Evolutionary conservation across 2,329 filamentous ascomycete genomes (phyloP).

Genomic region (Thielaviopsis ethacetica): DNA sequence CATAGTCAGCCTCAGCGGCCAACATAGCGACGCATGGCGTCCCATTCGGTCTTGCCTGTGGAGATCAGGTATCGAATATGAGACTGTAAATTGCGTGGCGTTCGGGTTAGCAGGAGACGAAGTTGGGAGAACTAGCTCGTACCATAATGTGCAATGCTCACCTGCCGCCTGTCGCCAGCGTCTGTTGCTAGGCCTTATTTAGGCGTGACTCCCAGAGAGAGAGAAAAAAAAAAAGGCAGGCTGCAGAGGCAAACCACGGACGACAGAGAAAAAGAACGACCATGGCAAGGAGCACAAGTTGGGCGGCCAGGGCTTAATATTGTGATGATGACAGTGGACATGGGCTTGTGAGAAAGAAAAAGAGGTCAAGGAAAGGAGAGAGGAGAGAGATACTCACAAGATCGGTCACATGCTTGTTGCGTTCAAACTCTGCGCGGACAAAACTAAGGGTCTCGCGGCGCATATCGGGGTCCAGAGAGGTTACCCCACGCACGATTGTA

Average conservation of each 20-base stretch:
- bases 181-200: too few relatives aligned
- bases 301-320: background rate
- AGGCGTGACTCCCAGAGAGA: background rate
- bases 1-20: conserved; percentile 18
- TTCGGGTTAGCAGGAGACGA: background rate
- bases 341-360: background rate
- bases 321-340: background rate
- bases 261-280: background rate
- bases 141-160: too few relatives aligned
- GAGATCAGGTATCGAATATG: conserved; percentile 48
- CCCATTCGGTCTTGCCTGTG: conserved; percentile 50
- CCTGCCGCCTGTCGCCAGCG: too few relatives aligned
- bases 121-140: too few relatives aligned
- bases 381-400: conserved; percentile 25
- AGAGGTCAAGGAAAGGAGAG: background rate
- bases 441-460: conserved; percentile 39
- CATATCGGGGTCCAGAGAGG: conserved; percentile 34
- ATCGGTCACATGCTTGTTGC: conserved; percentile 39
- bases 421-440: conserved; percentile 44
- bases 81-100: conserved; percentile 20
- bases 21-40: conserved; percentile 43
- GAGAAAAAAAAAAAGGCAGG: background rate
- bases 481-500: conserved; percentile 37
- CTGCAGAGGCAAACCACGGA: background rate
- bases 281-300: background rate